These are phyloP conservation scores for Pisolithus albus DNA, from an alignment of 768 basidiomycete species.

Conservation along the genomic window DNA sequence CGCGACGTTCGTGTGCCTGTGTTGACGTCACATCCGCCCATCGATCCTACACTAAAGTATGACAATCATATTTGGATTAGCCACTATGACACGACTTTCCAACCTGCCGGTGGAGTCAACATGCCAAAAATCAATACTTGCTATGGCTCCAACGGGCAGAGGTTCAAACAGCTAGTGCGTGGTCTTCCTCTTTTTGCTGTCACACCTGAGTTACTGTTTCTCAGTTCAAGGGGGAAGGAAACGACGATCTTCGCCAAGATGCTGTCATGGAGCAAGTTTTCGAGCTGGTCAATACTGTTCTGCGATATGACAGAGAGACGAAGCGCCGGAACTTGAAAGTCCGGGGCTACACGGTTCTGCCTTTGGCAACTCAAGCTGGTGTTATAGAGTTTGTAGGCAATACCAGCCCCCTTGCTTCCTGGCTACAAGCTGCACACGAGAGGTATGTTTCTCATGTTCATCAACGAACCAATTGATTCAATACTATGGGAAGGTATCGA, in stretches of 20 bases:
- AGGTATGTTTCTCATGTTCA: conserved; percentile 34
- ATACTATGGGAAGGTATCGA: conserved; percentile 48
- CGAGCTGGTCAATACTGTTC: conserved; percentile 74
- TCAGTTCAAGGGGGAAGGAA: conserved; percentile 87
- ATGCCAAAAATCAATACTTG: conserved; percentile 76
- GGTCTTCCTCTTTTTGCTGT: background rate
- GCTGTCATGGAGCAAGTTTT: conserved; percentile 99
- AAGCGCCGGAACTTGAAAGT: conserved; percentile 64
- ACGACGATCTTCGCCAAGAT: conserved; percentile 93
- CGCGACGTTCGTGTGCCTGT: conserved; percentile 68
- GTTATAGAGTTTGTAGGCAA: conserved; percentile 87
- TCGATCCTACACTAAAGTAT: conserved; percentile 70
- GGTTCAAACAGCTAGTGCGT: conserved; percentile 76
- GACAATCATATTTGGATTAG: conserved; percentile 61
- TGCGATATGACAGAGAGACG: conserved; percentile 70
- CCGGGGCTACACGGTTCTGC: conserved; percentile 84
- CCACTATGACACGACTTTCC: conserved; percentile 52
- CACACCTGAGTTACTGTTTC: background rate
- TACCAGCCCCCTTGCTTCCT: conserved; percentile 55
- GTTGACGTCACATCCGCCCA: conserved; percentile 60
- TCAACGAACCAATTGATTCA: background rate
- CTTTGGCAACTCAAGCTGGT: conserved; percentile 73
- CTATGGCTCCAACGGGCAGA: conserved; percentile 54
- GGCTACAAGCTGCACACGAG: conserved; percentile 58
- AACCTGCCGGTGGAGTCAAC: conserved; percentile 70